A percentile compares a stretch with the other conserved stretches of the same genome.
Evolutionary conservation across 1,139 yeast genomes (phyloP).

Genomic region (Yamadazyma diospyri): DNA sequence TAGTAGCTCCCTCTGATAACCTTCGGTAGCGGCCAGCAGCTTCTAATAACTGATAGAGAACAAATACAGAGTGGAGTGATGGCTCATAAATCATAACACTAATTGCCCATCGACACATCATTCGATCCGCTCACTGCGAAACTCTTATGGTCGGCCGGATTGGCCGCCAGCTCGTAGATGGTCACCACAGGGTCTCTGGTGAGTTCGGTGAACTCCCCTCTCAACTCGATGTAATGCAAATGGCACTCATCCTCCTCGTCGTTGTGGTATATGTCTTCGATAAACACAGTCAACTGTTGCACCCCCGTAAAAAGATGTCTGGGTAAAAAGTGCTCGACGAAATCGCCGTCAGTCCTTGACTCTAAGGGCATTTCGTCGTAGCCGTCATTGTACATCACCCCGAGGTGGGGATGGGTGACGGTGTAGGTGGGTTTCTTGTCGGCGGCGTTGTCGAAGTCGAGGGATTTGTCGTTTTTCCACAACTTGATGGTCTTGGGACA

Average conservation of each 20-base stretch:
- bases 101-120: constrained; percentile 8
- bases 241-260: constrained; percentile 54
- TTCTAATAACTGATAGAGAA: neutral
- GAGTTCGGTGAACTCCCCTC: constrained; percentile 73
- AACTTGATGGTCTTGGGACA: constrained; percentile 72
- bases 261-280: constrained; percentile 66
- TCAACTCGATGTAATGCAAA: constrained; percentile 68
- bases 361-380: constrained; percentile 35
- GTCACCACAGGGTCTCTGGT: constrained; percentile 69
- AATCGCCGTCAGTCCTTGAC: constrained; percentile 42
- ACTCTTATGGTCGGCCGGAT: constrained; percentile 78
- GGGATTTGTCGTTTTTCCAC: constrained; percentile 60
- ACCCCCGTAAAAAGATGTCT: constrained; percentile 72
- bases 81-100: neutral
- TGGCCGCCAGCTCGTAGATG: constrained; percentile 86
- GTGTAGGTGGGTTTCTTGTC: constrained; percentile 49
- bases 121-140: constrained; percentile 7
- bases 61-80: constrained; percentile 3
- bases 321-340: constrained; percentile 82
- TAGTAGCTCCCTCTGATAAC: neutral
- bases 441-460: constrained; percentile 68
- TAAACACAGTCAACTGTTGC: constrained; percentile 60
- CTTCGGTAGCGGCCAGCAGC: neutral
- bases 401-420: constrained; percentile 64
- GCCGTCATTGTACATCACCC: constrained; percentile 34